A percentile compares a stretch with the other conserved stretches of the same genome.
These are phyloP conservation scores for Boletus bicolor DNA, from an alignment of 768 basidiomycete species.

Conservation along the genomic window DNA sequence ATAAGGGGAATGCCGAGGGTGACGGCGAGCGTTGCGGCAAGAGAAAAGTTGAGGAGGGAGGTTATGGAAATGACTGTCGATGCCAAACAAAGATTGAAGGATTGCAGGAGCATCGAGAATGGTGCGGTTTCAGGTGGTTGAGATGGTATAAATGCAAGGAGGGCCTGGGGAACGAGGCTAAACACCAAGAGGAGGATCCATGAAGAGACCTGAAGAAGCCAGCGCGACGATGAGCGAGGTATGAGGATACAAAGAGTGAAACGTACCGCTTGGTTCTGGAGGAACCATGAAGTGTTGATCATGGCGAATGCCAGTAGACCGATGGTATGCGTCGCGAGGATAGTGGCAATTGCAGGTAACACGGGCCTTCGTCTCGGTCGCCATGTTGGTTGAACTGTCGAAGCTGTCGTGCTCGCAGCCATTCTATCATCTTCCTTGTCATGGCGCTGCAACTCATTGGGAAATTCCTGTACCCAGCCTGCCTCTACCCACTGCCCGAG, in stretches of 20 bases:
- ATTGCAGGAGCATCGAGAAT: slow-evolving; percentile 54
- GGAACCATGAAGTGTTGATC: slow-evolving; percentile 45
- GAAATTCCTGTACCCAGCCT: slow-evolving; percentile 44
- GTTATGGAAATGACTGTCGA: slow-evolving; percentile 84
- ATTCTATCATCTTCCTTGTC: slow-evolving; percentile 14
- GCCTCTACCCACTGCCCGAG: slow-evolving; percentile 68
- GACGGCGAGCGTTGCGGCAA: slow-evolving; percentile 70
- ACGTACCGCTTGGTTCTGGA: slow-evolving; percentile 41
- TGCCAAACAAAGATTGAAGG: slow-evolving; percentile 76
- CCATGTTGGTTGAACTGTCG: slow-evolving; percentile 4
- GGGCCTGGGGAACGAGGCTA: slow-evolving; percentile 31
- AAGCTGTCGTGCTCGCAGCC: background rate
- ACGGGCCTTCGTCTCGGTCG: slow-evolving; percentile 49
- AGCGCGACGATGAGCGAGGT: slow-evolving; percentile 16
- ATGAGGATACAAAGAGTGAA: background rate
- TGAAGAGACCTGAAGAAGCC: slow-evolving; percentile 28
- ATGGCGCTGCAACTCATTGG: background rate
- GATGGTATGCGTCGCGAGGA: slow-evolving; percentile 52
- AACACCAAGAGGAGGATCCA: slow-evolving; percentile 30
- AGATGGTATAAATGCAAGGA: slow-evolving; percentile 30
- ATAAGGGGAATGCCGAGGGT: slow-evolving; percentile 65
- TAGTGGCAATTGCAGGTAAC: slow-evolving; percentile 48
- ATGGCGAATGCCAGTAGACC: slow-evolving; percentile 52
- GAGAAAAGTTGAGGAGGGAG: slow-evolving; percentile 89
- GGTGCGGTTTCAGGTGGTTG: slow-evolving; percentile 33